Base-by-base conservation (phyloP, 2,329 filamentous ascomycete genomes). In the Colletotrichum theobromicola region DNA sequence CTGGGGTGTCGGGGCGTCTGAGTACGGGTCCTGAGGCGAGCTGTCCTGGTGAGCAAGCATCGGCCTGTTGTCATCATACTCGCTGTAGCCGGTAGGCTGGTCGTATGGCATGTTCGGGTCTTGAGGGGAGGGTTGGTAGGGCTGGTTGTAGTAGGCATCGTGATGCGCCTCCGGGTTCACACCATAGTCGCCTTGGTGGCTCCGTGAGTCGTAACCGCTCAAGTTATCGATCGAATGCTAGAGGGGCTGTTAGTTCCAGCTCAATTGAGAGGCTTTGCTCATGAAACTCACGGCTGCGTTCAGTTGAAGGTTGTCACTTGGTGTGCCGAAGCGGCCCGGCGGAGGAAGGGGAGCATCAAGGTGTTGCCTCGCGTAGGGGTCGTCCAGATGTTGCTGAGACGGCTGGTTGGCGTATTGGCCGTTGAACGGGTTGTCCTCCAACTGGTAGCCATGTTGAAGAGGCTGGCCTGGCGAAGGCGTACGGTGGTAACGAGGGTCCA, bases 81-180 rank as follows among this genome's bases (percentile, higher is more conserved):
- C 93, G 78, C 46, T 75, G 34, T 75, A 75, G 21, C 68, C 68
- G 13, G 68, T 72, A 35, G 68, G 72, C 35, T 74, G 72, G 46
- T 74, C 72, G 88, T 77, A 93, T 92, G 28, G 90, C 90, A 16
- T 91, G 89, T 76, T 88, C 84, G 15, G 78, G 88, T 93, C 91
- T 46, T 90, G 86, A 6, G 89, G 88, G 12, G 90, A 87, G 15
- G 95, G 94, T 77, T 95, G 90, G 83, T 98, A 98, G 2, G 95
- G 93, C 78, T 94, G 92, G 79, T 93, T 94, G 83, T 94, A 96
- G 86, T 98, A 98, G 70, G 92, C 91, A 83, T 98, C 95, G 81
- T 97, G 95, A 80, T 98, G 95, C 72, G 93, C 92, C 82, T 97
- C 93, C 12, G 96, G 95, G 80, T 95, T 92, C 75, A 98, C 85